phyloP scores from a whole-genome alignment of 2,329 filamentous ascomycete species.

The Clarireedia monteithiana region DNA sequence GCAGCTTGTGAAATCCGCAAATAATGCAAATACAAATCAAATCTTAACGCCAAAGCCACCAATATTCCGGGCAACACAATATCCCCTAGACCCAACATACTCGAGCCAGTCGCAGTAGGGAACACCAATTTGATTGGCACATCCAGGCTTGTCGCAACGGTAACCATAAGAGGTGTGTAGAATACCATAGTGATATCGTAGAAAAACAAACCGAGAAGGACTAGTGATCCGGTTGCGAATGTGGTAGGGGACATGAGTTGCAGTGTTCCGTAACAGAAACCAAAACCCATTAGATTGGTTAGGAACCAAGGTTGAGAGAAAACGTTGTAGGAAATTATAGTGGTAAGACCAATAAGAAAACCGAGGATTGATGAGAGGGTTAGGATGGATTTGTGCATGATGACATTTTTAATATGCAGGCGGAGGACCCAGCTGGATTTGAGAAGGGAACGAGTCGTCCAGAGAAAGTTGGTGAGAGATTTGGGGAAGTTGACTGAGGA shows the following conservation, averaged over 20 bases:
- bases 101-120: constrained; percentile 51
- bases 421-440: constrained; percentile 41
- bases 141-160: constrained; percentile 81
- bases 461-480: constrained; percentile 30
- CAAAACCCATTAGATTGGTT: constrained; percentile 80
- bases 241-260: constrained; percentile 84
- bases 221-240: constrained; percentile 70
- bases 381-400: constrained; percentile 17
- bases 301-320: constrained; percentile 36
- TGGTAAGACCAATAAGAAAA: constrained; percentile 20
- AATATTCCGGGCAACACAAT: constrained; percentile 89
- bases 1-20: constrained; percentile 37
- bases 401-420: constrained; percentile 22
- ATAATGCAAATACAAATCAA: constrained; percentile 83
- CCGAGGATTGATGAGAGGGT: constrained; percentile 24
- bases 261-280: constrained; percentile 76
- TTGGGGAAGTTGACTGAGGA: constrained; percentile 29
- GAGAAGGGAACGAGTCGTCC: constrained; percentile 44
- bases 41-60: constrained; percentile 80
- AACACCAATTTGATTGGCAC: constrained; percentile 91
- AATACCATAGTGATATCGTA: constrained; percentile 95
- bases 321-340: constrained; percentile 25
- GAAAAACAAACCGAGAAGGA: constrained; percentile 75
- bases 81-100: constrained; percentile 91
- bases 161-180: constrained; percentile 79